A percentile compares a stretch with the other conserved stretches of the same genome.
Evolutionary conservation across 805 yeast species (phyloP).

Genomic region (Sugiyamaella lignohabitans): DNA sequence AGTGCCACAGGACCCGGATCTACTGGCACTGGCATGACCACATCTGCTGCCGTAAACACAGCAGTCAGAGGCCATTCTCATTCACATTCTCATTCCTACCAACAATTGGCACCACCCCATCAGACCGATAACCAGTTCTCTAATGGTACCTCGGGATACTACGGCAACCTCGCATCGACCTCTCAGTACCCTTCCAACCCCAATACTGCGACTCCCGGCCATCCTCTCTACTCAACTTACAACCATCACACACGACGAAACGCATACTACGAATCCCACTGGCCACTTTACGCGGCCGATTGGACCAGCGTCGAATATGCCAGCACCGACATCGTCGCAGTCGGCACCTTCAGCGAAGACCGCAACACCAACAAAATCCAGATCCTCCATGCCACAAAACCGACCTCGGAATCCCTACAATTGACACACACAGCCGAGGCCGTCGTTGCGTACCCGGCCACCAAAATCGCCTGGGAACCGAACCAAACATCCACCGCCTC

Average conservation of each 20-base stretch:
- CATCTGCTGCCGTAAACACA: background rate
- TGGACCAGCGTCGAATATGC: constrained; percentile 40
- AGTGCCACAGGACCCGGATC: background rate
- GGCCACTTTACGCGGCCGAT: constrained; percentile 47
- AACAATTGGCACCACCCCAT: background rate
- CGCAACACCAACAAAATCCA: constrained; percentile 44
- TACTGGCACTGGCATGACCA: background rate
- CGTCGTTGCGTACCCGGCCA: constrained; percentile 58
- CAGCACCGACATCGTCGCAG: constrained; percentile 47
- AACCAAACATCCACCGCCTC: background rate
- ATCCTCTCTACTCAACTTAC: background rate
- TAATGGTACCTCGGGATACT: background rate
- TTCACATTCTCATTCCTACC: background rate
- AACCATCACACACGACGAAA: constrained; percentile 20
- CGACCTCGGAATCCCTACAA: constrained; percentile 28
- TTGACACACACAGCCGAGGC: constrained; percentile 47
- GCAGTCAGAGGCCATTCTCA: background rate
- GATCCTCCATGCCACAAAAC: constrained; percentile 7
- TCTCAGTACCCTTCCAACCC: constrained; percentile 9
- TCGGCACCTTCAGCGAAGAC: constrained; percentile 80
- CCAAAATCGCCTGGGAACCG: constrained; percentile 71
- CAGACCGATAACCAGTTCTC: background rate
- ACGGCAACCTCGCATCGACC: background rate
- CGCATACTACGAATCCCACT: constrained; percentile 43
- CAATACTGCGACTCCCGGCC: background rate